Percentiles rank a stretch among this genome's conserved stretches.
Conservation (phyloP, 352 stramenopile species). For the Blastocystis hominis region DNA sequence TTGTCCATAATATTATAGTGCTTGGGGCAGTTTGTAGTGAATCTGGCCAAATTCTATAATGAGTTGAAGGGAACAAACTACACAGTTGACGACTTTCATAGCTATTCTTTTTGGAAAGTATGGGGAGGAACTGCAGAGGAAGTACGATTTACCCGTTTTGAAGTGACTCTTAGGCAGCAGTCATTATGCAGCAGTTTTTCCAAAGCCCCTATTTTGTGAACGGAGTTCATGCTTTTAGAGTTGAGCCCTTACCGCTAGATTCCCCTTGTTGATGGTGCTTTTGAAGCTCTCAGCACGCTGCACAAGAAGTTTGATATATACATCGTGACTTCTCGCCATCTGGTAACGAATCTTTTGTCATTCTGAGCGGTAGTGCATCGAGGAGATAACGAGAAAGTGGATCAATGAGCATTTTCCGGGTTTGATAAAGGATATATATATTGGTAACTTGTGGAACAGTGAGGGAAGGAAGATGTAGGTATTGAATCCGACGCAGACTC, state of each 20-base stretch:
- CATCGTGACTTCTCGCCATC: constrained; percentile 40
- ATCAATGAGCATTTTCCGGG: background rate
- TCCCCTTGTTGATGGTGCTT: constrained; percentile 4
- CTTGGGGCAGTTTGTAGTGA: constrained; percentile 41
- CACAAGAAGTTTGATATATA: constrained; percentile 45
- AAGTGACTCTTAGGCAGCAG: background rate
- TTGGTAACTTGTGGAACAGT: constrained; percentile 36
- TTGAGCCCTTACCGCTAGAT: background rate
- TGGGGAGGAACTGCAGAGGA: constrained; percentile 31
- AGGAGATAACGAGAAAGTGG: constrained; percentile 23
- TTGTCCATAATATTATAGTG: background rate
- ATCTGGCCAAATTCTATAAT: constrained; percentile 51
- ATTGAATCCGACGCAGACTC: background rate
- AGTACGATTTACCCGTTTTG: background rate
- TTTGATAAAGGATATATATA: constrained; percentile 29
- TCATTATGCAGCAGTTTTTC: constrained; percentile 12
- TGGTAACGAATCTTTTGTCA: background rate
- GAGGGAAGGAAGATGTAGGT: constrained; percentile 35
- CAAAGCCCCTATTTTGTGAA: constrained; percentile 23
- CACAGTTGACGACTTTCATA: constrained; percentile 47
- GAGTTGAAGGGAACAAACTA: constrained; percentile 1
- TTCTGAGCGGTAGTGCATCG: background rate
- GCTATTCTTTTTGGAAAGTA: constrained; percentile 56
- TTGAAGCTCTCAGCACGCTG: constrained; percentile 30
- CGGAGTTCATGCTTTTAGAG: background rate